Base-by-base conservation (phyloP, 768 basidiomycete species). In the Lepiota venenata region DNA sequence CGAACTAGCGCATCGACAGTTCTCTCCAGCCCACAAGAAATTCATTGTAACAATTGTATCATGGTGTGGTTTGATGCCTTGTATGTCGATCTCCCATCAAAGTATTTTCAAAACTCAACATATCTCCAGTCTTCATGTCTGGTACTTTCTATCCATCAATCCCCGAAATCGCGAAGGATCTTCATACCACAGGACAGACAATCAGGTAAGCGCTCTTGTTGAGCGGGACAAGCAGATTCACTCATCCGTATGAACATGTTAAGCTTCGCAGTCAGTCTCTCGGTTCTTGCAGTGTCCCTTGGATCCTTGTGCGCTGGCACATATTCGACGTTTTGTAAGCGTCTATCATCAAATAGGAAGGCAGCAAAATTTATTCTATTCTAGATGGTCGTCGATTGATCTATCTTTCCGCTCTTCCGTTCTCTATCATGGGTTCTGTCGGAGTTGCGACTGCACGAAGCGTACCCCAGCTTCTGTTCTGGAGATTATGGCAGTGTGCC, bases 401-500 rank as follows among this genome's bases (percentile, higher is more conserved):
- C 20, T 88, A 85, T 60, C 71, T 89, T 10, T 65, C 68, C 21
- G 79, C 78, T 12, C 70, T 87, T n/a, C 86, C 87, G 1, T 71
- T 87, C 21, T 74, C 82, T 41, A 71, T 77, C 18, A 49, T 82
- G 1, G 84, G 78, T 25, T 84, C 84, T n/a, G 61, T 86, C 0
- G 86, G 84, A 0, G 82, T 85, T 0, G 81, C 82, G 0, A 52
- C 68, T 0, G 73, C 83, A 0, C 62, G 62, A 1, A 71, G 57
- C 32, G 64, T 83, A 9, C 67, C 66, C 1, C 60, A 68, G 12
- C 68, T 91, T 2, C 76, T 90, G 61, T 66, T 77, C 10, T 83
- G 80, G 69, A 74, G 88, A 10, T 74, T 84, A 35, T 57, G 87
- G 0, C 87, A 89, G 63, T 82, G 82, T 0, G 72, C 85, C 43